Base-by-base conservation (phyloP, 1,284 basidiomycete genomes). In the Omphalotus olearius region DNA sequence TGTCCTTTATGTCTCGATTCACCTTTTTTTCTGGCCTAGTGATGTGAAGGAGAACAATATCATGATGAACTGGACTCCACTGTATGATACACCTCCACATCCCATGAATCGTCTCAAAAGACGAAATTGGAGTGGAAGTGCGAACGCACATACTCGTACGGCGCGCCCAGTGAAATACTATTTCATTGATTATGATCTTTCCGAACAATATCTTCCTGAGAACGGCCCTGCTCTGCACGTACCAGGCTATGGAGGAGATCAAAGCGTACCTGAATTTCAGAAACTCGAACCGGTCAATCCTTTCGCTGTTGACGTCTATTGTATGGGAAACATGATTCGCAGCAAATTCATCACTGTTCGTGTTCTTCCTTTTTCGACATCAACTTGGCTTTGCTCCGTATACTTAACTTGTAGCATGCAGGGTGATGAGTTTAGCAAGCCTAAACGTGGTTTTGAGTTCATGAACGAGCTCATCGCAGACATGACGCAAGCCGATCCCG, bases 11-110 rank as follows among this genome's bases (percentile, higher is more conserved):
- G 14, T 17, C 35, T 39, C 35, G 17, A 42, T 7, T 42, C 26
- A 4, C 40, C 30, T 18, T 28, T 25, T 28, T 25, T 6, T 16
- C 42, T 28, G 40, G 18, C 1, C 14, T 38, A 74, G 72, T 1
- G 72, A 74, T 43, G 62, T 63, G 46, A 62, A 61, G 50, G 16
- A 28, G 5, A 20, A 49, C 9, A 74, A 74, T 41, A 62, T 72
- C 23, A 71, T 73, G 70, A 59, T 72, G 50, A 67, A 71, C 45
- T 61, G 69, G 0, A 52, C 9, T 2, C 42, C 53, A 2, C 44
- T 68, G 25, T 66, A 57, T 47, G 61, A 63, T 1, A 17, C 63
- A 4, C 51, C 56, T 4, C 66, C 57, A 38, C 66, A 70, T 54
- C 65, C 65, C 6, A 37, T 45, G 4, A 38, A 28, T 4, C 25